phyloP scores from a whole-genome alignment of 2,329 filamentous ascomycete genomes.

The Sclerotinia minor region DNA sequence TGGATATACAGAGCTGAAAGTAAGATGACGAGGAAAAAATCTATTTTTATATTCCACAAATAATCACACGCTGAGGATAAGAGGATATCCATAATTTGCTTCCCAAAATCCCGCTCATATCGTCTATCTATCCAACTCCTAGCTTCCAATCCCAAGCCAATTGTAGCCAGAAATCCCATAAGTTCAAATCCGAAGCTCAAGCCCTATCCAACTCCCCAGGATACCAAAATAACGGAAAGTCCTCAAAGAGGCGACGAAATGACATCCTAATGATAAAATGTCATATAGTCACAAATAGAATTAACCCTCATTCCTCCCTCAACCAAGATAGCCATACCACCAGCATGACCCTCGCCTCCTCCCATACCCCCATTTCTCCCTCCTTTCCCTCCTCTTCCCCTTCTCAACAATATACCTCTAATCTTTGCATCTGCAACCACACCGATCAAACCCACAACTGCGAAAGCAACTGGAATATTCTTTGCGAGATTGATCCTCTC shows the following conservation, averaged over 20 bases:
- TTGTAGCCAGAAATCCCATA: too few species aligned
- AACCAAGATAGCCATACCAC: constrained; percentile 50
- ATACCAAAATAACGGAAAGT: not conserved
- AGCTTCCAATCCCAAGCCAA: too few species aligned
- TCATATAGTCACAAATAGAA: not conserved
- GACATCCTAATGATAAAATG: not conserved
- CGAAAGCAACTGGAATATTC: constrained; percentile 94
- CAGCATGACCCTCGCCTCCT: constrained; percentile 28
- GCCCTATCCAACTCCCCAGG: not conserved
- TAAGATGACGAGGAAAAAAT: too few species aligned
- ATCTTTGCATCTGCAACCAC: constrained; percentile 48
- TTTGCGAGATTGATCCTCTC: constrained; percentile 61
- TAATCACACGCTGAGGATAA: too few species aligned
- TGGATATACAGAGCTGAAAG: too few species aligned
- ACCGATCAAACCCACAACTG: constrained; percentile 79
- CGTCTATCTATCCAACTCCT: too few species aligned
- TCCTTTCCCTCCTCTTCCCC: not conserved
- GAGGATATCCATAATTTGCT: too few species aligned
- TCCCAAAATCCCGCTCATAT: too few species aligned
- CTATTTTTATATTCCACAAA: too few species aligned
- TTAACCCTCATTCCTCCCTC: constrained; percentile 77
- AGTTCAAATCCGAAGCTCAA: too few species aligned
- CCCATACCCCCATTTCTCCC: constrained; percentile 19
- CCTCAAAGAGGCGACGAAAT: not conserved
- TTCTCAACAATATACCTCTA: not conserved